Evolutionary conservation across 306 rosid genomes (phyloP).

Genomic region (Prosopis cineraria): DNA sequence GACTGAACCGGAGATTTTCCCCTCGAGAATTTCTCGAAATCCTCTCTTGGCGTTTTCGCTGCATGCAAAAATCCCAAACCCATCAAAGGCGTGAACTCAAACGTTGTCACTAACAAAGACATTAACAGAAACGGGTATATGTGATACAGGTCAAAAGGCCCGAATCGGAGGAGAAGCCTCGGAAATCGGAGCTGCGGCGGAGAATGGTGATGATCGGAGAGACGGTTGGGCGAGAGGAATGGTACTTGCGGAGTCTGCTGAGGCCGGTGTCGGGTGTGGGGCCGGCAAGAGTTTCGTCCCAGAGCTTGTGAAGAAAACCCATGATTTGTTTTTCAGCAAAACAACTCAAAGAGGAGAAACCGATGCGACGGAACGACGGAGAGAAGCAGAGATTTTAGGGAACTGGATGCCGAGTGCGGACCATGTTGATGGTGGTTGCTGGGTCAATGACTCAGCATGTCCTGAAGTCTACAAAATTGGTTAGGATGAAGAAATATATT

Average conservation of each 20-base stretch:
- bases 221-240: background rate
- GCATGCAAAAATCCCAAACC: constrained; percentile 10
- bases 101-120: background rate
- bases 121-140: background rate
- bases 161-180: background rate
- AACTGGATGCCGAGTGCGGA: no score
- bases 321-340: background rate
- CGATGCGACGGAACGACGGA: background rate
- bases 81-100: background rate
- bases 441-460: no score
- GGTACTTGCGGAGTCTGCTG: background rate
- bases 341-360: background rate
- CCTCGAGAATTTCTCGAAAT: constrained; percentile 55
- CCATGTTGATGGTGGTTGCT: no score
- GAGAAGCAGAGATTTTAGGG: background rate
- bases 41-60: constrained; percentile 60
- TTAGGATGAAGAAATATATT: no score
- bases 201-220: background rate
- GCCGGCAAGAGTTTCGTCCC: background rate
- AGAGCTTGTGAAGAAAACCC: background rate
- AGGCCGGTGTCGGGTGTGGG: constrained; percentile 3
- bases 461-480: no score
- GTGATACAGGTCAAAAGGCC: constrained; percentile 61
- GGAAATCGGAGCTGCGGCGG: background rate
- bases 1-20: constrained; percentile 43